Percentiles rank a stretch among this genome's conserved stretches.
Conservation (phyloP, 2,329 filamentous ascomycete genomes). For the Pestalotiopsis sp. region DNA sequence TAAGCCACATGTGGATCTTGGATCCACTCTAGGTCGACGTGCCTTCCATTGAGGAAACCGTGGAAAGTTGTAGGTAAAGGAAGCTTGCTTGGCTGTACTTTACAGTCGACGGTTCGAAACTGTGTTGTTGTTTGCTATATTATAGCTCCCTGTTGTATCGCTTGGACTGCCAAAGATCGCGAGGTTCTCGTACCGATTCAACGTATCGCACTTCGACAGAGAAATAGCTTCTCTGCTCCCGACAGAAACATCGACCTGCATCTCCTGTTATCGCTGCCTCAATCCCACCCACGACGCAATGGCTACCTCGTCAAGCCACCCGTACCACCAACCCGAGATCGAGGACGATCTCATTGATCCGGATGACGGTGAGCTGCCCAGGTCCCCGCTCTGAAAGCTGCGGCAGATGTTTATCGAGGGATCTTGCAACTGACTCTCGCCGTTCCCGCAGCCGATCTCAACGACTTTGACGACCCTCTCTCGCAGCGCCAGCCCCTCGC, state of each 20-base stretch:
- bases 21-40: constrained; percentile 4
- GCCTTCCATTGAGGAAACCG: constrained; percentile 13
- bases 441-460: constrained; percentile 68
- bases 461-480: constrained; percentile 91
- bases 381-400: background rate
- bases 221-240: background rate
- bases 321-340: constrained; percentile 64
- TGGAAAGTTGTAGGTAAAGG: constrained; percentile 10
- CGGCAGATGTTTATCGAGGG: background rate
- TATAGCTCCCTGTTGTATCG: background rate
- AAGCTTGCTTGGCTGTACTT: background rate
- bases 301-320: constrained; percentile 54
- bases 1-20: background rate
- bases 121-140: background rate
- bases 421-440: background rate
- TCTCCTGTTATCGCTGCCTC: background rate
- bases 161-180: background rate
- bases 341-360: constrained; percentile 73
- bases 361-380: constrained; percentile 65
- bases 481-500: constrained; percentile 73
- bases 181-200: background rate
- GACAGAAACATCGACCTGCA: background rate
- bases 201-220: background rate
- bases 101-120: background rate
- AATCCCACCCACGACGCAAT: constrained; percentile 12